Evolutionary conservation across 73 alveolate species (phyloP).

Genomic region (Paraurostyla sp.): DNA sequence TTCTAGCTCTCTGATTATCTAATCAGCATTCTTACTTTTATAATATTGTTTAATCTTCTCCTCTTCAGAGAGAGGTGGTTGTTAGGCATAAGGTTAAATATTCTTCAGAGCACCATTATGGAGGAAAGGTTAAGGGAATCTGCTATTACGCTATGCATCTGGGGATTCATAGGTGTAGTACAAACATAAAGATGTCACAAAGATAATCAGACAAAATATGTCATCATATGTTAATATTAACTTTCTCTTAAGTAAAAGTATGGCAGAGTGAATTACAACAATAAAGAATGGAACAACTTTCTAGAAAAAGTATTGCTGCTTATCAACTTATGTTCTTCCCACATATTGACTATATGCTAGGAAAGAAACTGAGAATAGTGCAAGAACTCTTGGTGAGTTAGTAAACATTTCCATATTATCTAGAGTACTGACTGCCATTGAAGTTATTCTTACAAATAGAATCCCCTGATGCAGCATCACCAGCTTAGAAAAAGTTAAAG

Average conservation of each 20-base stretch:
- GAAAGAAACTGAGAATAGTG: conserved; percentile 53
- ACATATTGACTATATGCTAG: conserved; percentile 31
- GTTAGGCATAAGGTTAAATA: background rate
- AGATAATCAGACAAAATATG: conserved; percentile 14
- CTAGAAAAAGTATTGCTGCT: conserved; percentile 26
- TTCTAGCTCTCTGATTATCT: background rate
- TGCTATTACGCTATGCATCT: conserved; percentile 7
- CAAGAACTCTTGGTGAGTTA: conserved; percentile 38
- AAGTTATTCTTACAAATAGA: conserved; percentile 38
- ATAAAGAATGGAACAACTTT: conserved; percentile 39
- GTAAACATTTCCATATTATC: conserved; percentile 55
- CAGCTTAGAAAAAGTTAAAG: conserved; percentile 25
- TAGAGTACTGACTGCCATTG: conserved; percentile 4
- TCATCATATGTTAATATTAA: conserved; percentile 44
- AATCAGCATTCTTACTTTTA: background rate
- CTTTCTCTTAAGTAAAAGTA: conserved; percentile 1
- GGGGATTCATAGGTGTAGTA: conserved; percentile 47
- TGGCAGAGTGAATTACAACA: conserved; percentile 39
- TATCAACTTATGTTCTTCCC: conserved; percentile 41
- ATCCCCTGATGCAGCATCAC: conserved; percentile 13
- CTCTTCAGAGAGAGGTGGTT: background rate
- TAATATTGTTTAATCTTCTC: background rate
- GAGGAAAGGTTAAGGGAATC: conserved; percentile 13
- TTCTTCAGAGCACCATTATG: background rate
- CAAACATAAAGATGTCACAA: conserved; percentile 23